Evolutionary conservation across 371 early-diverging fungal species (phyloP), one percentile per base, ranked within the genome.

Genomic region (Mortierella sp.): DNA sequence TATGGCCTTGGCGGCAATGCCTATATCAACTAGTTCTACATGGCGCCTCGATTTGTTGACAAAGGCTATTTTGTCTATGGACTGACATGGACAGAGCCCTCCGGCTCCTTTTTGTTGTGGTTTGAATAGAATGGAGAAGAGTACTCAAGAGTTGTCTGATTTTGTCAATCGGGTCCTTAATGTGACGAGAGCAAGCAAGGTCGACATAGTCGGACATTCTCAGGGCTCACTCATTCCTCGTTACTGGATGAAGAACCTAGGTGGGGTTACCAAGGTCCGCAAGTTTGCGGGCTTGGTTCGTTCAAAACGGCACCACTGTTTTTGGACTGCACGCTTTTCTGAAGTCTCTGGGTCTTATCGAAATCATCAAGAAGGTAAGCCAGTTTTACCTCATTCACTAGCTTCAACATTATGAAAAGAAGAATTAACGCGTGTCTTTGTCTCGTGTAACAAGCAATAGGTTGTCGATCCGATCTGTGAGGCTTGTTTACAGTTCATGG

Each of bases 221-320:
- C 48, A 73, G 47, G 75, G 70, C 14, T 75, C 70, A 39, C 26
- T 64, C 22, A 50, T 76, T 55, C 68, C 72, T 29, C 72, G 68
- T 22, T 67, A 68, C 37, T 77, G 72, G 40, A 3, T 77, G 63
- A 65, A 65, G 40, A 61, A 31, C 64, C 29, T 71, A 16, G 44
- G 43, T 6, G 77, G 72, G 6, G 68, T 50, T 11, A 19, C 53
- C 50, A 71, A 71, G 39, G 50, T 66, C 13, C 45, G 76, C 70
- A 53, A 63, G 47, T 68, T 73, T 26, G 74, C 74, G 7, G 48
- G 61, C 16, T 74, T 24, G 74, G 67, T 0, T 58, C 71, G 4
- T 70, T 39, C 66, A 63, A 39, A 71, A 74, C 47, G 74, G 79
- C 45, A 74, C 74, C 4, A 58, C 13, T 31, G 14, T 74, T 19